Percentiles rank a stretch among this genome's conserved stretches.
phyloP scores from a whole-genome alignment of 306 rosid genomes.

The Echinosophora koreensis region DNA sequence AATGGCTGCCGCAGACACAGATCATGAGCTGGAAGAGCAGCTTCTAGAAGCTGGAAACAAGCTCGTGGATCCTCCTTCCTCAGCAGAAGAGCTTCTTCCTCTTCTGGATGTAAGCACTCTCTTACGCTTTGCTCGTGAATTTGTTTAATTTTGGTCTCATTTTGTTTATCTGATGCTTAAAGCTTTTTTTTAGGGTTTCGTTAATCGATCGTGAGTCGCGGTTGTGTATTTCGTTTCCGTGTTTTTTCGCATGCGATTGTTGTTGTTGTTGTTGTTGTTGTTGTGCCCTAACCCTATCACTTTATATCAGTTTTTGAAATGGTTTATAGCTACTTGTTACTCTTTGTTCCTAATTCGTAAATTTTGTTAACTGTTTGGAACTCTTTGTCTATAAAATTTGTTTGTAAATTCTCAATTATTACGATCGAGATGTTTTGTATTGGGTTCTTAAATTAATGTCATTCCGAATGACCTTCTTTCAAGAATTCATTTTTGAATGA shows the following conservation, averaged over 20 bases:
- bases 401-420: conserved; percentile 1
- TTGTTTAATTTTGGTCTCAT: background rate
- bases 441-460: conserved; percentile 7
- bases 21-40: conserved; percentile 72
- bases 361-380: background rate
- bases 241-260: conserved; percentile 37
- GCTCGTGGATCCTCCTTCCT: conserved; percentile 72
- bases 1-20: conserved; percentile 80
- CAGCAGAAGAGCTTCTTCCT: conserved; percentile 66
- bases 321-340: background rate
- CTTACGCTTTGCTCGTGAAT: background rate
- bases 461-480: background rate
- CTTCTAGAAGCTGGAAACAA: conserved; percentile 74
- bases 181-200: conserved; percentile 6
- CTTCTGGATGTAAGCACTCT: conserved; percentile 74
- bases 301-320: background rate
- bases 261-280: background rate
- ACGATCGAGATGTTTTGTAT: background rate
- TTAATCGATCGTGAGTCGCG: conserved; percentile 32
- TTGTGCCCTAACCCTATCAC: conserved; percentile 4
- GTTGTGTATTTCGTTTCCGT: background rate
- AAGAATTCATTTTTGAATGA: conserved; percentile 9
- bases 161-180: conserved; percentile 8
- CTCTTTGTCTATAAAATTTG: background rate
- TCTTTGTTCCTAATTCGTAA: conserved; percentile 1